These are phyloP conservation scores for Vanilla planifolia DNA, from an alignment of 106 monocot species.

Conservation along the genomic window DNA sequence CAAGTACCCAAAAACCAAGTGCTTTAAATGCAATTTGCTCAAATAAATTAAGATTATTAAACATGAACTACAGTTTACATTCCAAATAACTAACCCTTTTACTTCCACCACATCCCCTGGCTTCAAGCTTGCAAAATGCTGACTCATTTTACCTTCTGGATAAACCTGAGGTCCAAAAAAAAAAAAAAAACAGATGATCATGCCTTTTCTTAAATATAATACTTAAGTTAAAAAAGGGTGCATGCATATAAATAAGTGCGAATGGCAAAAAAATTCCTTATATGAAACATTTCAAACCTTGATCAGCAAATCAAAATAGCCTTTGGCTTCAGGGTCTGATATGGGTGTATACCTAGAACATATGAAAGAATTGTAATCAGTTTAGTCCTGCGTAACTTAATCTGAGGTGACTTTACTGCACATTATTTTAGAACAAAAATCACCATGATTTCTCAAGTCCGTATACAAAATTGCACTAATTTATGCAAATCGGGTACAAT, in stretches of 20 bases:
- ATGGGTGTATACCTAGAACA: constrained; percentile 89
- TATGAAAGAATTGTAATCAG: too few relatives aligned
- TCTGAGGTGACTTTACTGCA: too few relatives aligned
- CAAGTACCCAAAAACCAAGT: too few relatives aligned
- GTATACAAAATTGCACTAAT: too few relatives aligned
- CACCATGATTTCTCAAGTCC: too few relatives aligned
- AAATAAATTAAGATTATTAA: too few relatives aligned
- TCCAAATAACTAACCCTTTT: constrained; percentile 57
- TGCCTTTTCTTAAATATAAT: too few relatives aligned
- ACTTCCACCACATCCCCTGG: constrained; percentile 90
- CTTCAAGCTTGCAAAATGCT: constrained; percentile 73
- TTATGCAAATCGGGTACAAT: too few relatives aligned
- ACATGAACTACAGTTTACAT: neutral
- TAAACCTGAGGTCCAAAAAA: constrained; percentile 52
- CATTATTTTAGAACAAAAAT: too few relatives aligned
- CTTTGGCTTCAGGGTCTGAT: constrained; percentile 90
- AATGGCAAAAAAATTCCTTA: neutral
- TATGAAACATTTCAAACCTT: constrained; percentile 48
- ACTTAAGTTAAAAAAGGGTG: too few relatives aligned
- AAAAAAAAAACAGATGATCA: neutral
- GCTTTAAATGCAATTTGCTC: neutral
- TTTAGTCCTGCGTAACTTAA: too few relatives aligned
- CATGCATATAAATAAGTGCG: too few relatives aligned
- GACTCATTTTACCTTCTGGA: constrained; percentile 99
- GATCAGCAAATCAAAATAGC: constrained; percentile 91